phyloP scores from a whole-genome alignment of 2,329 filamentous ascomycete species.

The Aspergillus thermomutatus region DNA sequence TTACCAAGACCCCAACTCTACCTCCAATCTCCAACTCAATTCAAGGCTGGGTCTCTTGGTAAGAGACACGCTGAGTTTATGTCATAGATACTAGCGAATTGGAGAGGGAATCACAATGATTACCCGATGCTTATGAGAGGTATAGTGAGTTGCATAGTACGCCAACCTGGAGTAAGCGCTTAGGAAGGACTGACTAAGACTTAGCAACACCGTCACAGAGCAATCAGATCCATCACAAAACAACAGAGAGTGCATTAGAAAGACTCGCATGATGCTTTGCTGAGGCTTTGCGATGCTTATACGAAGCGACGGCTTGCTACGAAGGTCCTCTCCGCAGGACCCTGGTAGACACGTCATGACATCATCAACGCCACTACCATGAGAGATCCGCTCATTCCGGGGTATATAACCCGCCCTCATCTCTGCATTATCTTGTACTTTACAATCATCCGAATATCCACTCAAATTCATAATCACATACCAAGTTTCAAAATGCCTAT shows the following conservation, averaged over 20 bases:
- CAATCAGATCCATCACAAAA: background rate
- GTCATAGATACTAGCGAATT: no score
- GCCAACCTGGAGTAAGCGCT: background rate
- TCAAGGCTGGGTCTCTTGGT: background rate
- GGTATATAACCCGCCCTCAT: background rate
- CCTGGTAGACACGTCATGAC: background rate
- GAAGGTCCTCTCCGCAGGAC: background rate
- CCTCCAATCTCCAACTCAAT: background rate
- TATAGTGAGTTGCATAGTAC: background rate
- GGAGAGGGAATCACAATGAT: no score
- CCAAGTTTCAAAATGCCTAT: slow-evolving; percentile 38
- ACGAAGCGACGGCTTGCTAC: background rate
- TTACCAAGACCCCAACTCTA: no score
- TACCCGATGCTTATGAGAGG: no score
- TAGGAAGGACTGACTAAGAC: background rate
- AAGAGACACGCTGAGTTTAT: background rate
- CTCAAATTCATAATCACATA: slow-evolving; percentile 22
- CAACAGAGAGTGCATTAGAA: background rate
- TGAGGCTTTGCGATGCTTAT: no score
- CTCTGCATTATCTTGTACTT: background rate
- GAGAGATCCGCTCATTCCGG: background rate
- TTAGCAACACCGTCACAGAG: background rate
- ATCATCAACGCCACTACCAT: background rate
- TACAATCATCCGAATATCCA: background rate
- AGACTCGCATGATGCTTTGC: background rate